Evolutionary conservation across 108 stramenopile species (phyloP).

Genomic region (Conticribra guillardii): DNA sequence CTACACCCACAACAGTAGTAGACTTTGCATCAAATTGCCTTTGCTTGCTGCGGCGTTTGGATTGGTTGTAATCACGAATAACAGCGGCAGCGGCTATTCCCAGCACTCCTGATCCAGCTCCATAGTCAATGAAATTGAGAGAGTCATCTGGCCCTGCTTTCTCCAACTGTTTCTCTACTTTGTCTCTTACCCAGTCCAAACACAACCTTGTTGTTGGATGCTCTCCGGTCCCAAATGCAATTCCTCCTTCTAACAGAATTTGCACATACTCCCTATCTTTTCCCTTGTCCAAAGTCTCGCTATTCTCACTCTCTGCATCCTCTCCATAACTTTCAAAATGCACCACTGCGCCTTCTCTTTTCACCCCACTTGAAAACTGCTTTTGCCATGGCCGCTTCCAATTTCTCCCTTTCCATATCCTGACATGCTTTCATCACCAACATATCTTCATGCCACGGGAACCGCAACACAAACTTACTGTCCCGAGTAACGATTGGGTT

Average conservation of each 20-base stretch:
- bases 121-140: constrained; percentile 72
- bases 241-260: constrained; percentile 74
- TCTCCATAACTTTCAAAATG: constrained; percentile 30
- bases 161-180: constrained; percentile 26
- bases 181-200: constrained; percentile 64
- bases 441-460: constrained; percentile 77
- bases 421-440: constrained; percentile 53
- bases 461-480: constrained; percentile 62
- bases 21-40: constrained; percentile 5
- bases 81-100: constrained; percentile 82
- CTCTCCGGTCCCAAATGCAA: constrained; percentile 90
- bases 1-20: constrained; percentile 65
- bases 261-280: constrained; percentile 40
- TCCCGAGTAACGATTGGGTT: constrained; percentile 64
- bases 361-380: constrained; percentile 33
- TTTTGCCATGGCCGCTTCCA: constrained; percentile 32
- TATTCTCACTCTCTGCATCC: constrained; percentile 10
- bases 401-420: constrained; percentile 36
- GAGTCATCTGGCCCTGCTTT: constrained; percentile 3
- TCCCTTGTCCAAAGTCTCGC: constrained; percentile 3
- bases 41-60: not conserved
- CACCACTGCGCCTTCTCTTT: constrained; percentile 44
- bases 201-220: constrained; percentile 86
- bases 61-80: constrained; percentile 37
- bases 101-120: constrained; percentile 79